Evolutionary conservation across 2,329 filamentous ascomycete genomes (phyloP), one percentile per base, ranked within the genome.

Genomic region (Fusarium nygamai): DNA sequence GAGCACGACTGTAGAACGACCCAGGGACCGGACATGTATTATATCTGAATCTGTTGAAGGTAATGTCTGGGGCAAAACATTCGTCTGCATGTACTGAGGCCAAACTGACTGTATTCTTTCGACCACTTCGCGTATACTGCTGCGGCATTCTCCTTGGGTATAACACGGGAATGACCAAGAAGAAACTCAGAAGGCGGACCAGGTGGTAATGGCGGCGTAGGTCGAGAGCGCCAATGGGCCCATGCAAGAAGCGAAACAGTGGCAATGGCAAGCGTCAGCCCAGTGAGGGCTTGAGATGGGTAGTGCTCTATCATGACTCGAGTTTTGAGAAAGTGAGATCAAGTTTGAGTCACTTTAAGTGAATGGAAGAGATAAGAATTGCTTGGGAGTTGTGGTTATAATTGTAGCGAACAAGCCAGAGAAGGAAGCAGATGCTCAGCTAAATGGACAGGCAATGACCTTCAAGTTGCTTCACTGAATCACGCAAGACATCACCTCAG

Each of bases 1-100:
- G 19, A 80, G 77, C 12, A 80, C 73, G 24, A 80, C 67, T 31
- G 79, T 80, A 61, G 79, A 80, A 43, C 78, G 80, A 24, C 80
- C 80, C 10, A 82, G 61, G 13, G 79, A 77, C 39, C 73, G 76
- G 36, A 81, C 72, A 48, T 81, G 73, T 31, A 82, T 81, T 10
- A 82, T 64, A 65, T 82, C 80, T 17, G 80, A 82, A 27, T 76
- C 78, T 81, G 67, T 50, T 47, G 19, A 31, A 29, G 41, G 10
- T 16, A 44, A 36, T 14, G 34, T 38, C 22, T 53, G 53, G n/a
- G 20, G n/a, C 6, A 16, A 13, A 19, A 8, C 17, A 31, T 17
- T 48, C 22, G 7, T n/a, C 16, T 43, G 4, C 22, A 3, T 39
- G 11, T 22, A 34, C 17, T 24, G 29, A 8, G 27, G 13, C 3